A percentile compares a stretch with the other conserved stretches of the same genome.
phyloP scores from a whole-genome alignment of 1,139 yeast species.

The Hansenula lynferdii region DNA sequence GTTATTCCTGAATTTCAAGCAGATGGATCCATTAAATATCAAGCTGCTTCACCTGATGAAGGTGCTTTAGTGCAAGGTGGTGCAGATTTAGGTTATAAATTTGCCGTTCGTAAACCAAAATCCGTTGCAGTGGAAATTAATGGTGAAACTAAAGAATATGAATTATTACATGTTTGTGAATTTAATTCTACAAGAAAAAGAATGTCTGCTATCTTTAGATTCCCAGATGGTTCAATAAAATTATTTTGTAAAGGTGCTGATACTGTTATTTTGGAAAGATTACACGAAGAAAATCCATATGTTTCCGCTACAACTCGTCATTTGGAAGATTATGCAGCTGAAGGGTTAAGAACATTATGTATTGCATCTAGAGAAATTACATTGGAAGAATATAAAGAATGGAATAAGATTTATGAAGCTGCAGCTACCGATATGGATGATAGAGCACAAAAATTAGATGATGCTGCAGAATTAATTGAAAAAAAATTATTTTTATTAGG shows the following conservation, averaged over 20 bases:
- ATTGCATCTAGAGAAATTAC: constrained; percentile 80
- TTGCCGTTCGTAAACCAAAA: constrained; percentile 81
- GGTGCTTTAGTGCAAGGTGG: constrained; percentile 99
- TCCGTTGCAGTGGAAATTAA: constrained; percentile 61
- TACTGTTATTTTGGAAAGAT: constrained; percentile 85
- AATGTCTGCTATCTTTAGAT: constrained; percentile 92
- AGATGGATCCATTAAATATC: constrained; percentile 74
- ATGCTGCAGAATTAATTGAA: constrained; percentile 83
- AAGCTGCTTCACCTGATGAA: constrained; percentile 99
- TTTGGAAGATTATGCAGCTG: constrained; percentile 94
- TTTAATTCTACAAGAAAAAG: constrained; percentile 96
- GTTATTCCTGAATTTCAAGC: constrained; percentile 83
- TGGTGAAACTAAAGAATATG: constrained; percentile 47
- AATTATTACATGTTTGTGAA: constrained; percentile 86
- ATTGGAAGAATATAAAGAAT: constrained; percentile 68
- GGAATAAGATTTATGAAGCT: constrained; percentile 57
- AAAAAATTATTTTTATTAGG: constrained; percentile 76
- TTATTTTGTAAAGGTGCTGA: constrained; percentile 97
- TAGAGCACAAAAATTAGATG: constrained; percentile 73
- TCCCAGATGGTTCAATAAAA: constrained; percentile 90
- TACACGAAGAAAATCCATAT: constrained; percentile 72
- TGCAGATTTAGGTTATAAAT: constrained; percentile 79
- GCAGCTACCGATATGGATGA: constrained; percentile 82
- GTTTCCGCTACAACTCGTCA: constrained; percentile 81
- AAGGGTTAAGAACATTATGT: constrained; percentile 93